These are phyloP conservation scores for Populus hybrid DNA, from an alignment of 441 rosid genomes.

Conservation along the genomic window DNA sequence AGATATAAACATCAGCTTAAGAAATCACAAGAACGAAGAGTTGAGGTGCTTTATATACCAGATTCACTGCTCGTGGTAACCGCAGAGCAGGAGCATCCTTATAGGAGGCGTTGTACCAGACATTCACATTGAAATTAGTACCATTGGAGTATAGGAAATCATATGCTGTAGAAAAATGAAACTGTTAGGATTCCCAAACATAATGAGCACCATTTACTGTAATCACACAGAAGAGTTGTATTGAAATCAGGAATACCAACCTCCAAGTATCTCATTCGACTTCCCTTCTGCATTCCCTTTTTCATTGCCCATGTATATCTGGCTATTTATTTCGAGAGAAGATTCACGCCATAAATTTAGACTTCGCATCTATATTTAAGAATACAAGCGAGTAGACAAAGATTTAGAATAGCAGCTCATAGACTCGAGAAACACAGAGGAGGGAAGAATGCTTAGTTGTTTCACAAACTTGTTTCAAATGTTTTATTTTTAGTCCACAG, in stretches of 20 bases:
- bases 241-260: conserved; percentile 33
- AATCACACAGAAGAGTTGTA: too few species aligned
- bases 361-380: conserved; percentile 44
- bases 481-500: too few species aligned
- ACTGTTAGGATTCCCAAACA: too few species aligned
- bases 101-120: conserved; percentile 78
- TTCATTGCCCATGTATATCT: conserved; percentile 60
- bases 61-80: conserved; percentile 71
- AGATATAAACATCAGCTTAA: too few species aligned
- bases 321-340: conserved; percentile 66
- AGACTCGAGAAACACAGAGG: too few species aligned
- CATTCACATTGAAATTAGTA: conserved; percentile 55
- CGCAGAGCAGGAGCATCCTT: conserved; percentile 41
- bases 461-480: too few species aligned
- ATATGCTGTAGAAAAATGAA: conserved; percentile 44
- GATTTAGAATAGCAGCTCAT: conserved; percentile 3
- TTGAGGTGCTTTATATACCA: conserved; percentile 42
- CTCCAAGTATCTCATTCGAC: conserved; percentile 76
- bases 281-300: conserved; percentile 54
- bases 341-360: conserved; percentile 63
- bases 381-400: conserved; percentile 14
- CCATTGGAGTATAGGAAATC: conserved; percentile 68
- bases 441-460: too few species aligned
- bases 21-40: too few species aligned
- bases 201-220: too few species aligned